Percentiles rank a stretch among this genome's conserved stretches.
These are phyloP conservation scores for Rhizomucor pusillus DNA, from an alignment of 371 early-diverging fungal species.

Conservation along the genomic window DNA sequence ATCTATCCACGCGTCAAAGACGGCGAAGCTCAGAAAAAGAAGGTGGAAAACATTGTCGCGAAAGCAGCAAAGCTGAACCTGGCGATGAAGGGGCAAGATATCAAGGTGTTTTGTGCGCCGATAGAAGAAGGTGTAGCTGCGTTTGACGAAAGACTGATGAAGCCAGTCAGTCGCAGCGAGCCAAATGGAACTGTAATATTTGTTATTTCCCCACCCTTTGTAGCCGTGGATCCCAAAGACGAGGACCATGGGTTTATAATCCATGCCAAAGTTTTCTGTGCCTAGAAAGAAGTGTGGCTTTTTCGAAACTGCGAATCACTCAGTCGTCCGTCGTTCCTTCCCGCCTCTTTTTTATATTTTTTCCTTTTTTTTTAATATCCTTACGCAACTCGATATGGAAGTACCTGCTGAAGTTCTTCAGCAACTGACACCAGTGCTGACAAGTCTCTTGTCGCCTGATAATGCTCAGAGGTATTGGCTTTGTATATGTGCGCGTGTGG, in stretches of 20 bases:
- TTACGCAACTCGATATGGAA: slow-evolving; percentile 28
- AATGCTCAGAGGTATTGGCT: slow-evolving; percentile 44
- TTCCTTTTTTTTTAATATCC: slow-evolving; percentile 9
- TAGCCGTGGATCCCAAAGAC: slow-evolving; percentile 36
- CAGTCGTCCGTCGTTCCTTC: slow-evolving; percentile 5
- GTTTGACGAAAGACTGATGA: slow-evolving; percentile 31
- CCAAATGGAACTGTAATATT: slow-evolving; percentile 31
- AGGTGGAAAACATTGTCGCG: slow-evolving; percentile 26
- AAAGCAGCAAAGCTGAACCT: slow-evolving; percentile 33
- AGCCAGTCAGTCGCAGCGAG: slow-evolving; percentile 32
- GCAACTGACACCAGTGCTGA: slow-evolving; percentile 59
- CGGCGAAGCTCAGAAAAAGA: slow-evolving; percentile 20
- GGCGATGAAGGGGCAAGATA: slow-evolving; percentile 46
- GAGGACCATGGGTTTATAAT: slow-evolving; percentile 45
- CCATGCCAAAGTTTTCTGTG: slow-evolving; percentile 29
- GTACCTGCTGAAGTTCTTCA: slow-evolving; percentile 57
- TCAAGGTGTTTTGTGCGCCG: slow-evolving; percentile 24
- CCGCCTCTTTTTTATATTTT: slow-evolving; percentile 9
- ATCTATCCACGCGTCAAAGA: slow-evolving; percentile 31
- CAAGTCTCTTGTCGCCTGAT: slow-evolving; percentile 59
- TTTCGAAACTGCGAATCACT: slow-evolving; percentile 1
- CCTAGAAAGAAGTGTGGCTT: slow-evolving; percentile 1
- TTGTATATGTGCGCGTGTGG: background rate
- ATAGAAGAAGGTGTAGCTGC: slow-evolving; percentile 30
- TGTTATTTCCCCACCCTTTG: slow-evolving; percentile 32